Base-by-base conservation (phyloP, 768 basidiomycete genomes). In the Inosperma sp. region DNA sequence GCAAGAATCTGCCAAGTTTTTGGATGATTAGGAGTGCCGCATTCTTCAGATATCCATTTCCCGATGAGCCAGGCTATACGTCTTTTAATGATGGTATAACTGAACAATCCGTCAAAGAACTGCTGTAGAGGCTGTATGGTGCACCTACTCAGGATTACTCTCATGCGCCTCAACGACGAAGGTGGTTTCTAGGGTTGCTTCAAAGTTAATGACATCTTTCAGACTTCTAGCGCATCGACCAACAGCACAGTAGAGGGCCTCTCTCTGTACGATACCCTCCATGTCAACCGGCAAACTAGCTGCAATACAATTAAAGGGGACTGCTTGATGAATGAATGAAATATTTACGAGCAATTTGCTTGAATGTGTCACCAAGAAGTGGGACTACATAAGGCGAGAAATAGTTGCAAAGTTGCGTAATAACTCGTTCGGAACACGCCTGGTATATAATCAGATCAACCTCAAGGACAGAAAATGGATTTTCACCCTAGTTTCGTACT, bases 51-150 rank as follows among this genome's bases (percentile, higher is more conserved):
- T 27, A 92, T 76, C 88, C 91, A 93, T 74, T 84, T 87, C 21
- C 94, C 93, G 39, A 97, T 78, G 4, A 97, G 72, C 93, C 93
- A 96, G 1, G 94, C 93, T 56, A 97, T 87, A 26, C 94, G 81
- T n/a, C 93, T 81, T 66, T 97, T 95, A 54, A 98, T 80, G 48
- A 98, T 88, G 1, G 89, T 87, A 63, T 87, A 92, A 51, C 93
- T 95, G 23, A 8, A 33, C 47, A 41, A 10, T 27, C 16, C 22
- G 21, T 30, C 35, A n/a, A 13, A 25, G 25, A 35, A 29, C 3
- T 8, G 7, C 6, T 17, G 17, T 29, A 29, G 31, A 21, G 7
- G 6, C 4, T 9, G 17, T 26, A 30, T 39, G 39, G 19, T 12
- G 33, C 9, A 61, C 77, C 45, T 59, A 87, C 88, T 71, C 80